A percentile compares a stretch with the other conserved stretches of the same genome.
Evolutionary conservation across 108 stramenopile genomes (phyloP).

Genomic region (Bacterosira constricta): DNA sequence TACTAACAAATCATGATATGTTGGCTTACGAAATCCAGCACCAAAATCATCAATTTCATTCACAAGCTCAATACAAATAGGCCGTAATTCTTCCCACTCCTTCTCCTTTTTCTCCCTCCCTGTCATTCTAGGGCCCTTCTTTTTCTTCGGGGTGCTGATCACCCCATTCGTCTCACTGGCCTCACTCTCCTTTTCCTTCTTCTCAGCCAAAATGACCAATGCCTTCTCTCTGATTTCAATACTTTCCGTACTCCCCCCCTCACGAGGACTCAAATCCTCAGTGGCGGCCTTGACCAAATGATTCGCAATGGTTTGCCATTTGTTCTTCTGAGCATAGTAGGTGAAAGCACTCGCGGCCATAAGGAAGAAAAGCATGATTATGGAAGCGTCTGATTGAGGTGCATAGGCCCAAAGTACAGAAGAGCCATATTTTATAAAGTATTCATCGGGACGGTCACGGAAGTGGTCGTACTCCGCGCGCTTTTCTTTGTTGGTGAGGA

Average conservation of each 20-base stretch:
- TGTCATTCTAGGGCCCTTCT: slow-evolving; percentile 50
- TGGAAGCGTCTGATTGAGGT: slow-evolving; percentile 74
- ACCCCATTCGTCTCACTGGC: slow-evolving; percentile 13
- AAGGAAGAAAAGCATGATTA: slow-evolving; percentile 69
- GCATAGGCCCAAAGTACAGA: slow-evolving; percentile 76
- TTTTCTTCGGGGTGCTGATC: slow-evolving; percentile 46
- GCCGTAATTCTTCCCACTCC: slow-evolving; percentile 63
- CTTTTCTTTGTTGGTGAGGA: slow-evolving; percentile 63
- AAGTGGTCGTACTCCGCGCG: slow-evolving; percentile 83
- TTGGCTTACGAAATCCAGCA: slow-evolving; percentile 87
- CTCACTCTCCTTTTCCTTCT: slow-evolving; percentile 25
- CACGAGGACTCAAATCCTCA: slow-evolving; percentile 72
- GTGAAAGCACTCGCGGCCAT: slow-evolving; percentile 55
- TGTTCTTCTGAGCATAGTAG: slow-evolving; percentile 72
- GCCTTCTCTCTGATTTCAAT: slow-evolving; percentile 76
- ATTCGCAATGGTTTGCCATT: slow-evolving; percentile 78
- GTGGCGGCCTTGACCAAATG: slow-evolving; percentile 78
- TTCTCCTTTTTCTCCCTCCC: slow-evolving; percentile 63
- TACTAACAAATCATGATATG: slow-evolving; percentile 77
- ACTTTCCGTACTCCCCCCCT: slow-evolving; percentile 79
- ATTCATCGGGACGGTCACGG: slow-evolving; percentile 83
- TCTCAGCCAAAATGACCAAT: slow-evolving; percentile 57
- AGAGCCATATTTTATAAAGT: slow-evolving; percentile 79
- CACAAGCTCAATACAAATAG: slow-evolving; percentile 72
- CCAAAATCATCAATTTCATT: slow-evolving; percentile 86